Conservation (phyloP, 169 alveolate genomes). For the Plasmodium adleri region DNA sequence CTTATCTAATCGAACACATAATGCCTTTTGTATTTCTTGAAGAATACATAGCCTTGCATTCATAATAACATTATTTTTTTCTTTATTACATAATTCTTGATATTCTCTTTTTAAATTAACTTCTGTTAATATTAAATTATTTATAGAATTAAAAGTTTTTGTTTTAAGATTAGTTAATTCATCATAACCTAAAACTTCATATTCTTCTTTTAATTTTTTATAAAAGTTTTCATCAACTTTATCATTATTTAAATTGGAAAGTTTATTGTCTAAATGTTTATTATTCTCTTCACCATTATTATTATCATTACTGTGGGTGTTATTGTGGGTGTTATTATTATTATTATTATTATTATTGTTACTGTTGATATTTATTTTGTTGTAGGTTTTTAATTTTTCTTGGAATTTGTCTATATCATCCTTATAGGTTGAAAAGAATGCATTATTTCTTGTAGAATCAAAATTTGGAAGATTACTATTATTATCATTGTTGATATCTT, state of each 20-base stretch:
- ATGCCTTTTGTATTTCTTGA: slow-evolving; percentile 70
- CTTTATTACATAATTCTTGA: slow-evolving; percentile 65
- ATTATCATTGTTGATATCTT: background rate
- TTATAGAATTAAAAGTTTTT: slow-evolving; percentile 58
- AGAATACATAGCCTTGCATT: slow-evolving; percentile 58
- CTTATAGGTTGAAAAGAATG: slow-evolving; percentile 15
- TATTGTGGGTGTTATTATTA: background rate
- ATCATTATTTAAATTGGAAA: slow-evolving; percentile 27
- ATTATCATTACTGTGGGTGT: background rate
- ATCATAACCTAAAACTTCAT: slow-evolving; percentile 43
- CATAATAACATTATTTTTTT: slow-evolving; percentile 64
- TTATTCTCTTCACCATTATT: slow-evolving; percentile 21
- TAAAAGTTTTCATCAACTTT: slow-evolving; percentile 72
- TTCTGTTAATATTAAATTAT: slow-evolving; percentile 60
- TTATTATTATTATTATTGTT: background rate
- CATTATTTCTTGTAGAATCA: background rate
- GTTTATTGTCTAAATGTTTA: slow-evolving; percentile 51
- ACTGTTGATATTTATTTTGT: background rate
- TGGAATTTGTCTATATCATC: slow-evolving; percentile 62
- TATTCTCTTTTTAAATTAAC: slow-evolving; percentile 60
- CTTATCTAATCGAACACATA: slow-evolving; percentile 62
- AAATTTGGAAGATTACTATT: background rate
- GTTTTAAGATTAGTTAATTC: slow-evolving; percentile 49
- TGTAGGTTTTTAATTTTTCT: slow-evolving; percentile 35
- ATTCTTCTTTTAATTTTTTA: slow-evolving; percentile 70